These are phyloP conservation scores for Paulownia fortunei DNA, from an alignment of 257 asterid genomes.

Conservation along the genomic window DNA sequence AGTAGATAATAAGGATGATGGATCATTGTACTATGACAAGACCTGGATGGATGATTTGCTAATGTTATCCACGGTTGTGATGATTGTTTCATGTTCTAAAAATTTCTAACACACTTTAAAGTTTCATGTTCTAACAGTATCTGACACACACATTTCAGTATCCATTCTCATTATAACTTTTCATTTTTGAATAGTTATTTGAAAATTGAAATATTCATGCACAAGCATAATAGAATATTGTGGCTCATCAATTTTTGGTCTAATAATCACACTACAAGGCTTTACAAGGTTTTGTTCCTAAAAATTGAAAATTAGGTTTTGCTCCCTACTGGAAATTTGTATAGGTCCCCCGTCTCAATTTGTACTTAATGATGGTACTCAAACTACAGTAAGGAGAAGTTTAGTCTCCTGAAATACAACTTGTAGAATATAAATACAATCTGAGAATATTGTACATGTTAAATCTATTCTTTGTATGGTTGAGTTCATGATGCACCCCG, in stretches of 20 bases:
- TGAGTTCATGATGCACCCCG: too few relatives aligned
- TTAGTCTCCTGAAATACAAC: neutral
- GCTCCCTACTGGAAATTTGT: neutral
- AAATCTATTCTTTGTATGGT: neutral
- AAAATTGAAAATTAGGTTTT: neutral
- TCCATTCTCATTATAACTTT: neutral
- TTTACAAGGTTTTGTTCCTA: neutral
- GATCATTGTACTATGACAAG: neutral
- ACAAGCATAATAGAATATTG: neutral
- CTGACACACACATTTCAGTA: neutral
- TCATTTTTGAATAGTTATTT: neutral
- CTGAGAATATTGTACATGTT: neutral
- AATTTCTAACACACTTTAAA: too few relatives aligned
- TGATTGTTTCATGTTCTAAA: too few relatives aligned
- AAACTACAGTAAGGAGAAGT: neutral
- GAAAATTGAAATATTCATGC: neutral
- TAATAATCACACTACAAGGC: neutral
- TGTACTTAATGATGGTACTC: neutral
- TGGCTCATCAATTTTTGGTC: neutral
- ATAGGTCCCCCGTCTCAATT: neutral
- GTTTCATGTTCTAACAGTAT: neutral
- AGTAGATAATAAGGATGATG: neutral
- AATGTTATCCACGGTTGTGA: neutral
- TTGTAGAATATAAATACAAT: neutral
- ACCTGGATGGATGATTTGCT: neutral